Evolutionary conservation across 2,329 filamentous ascomycete genomes (phyloP), one percentile per base, ranked within the genome.

Genomic region (Xylariaceae sp.): DNA sequence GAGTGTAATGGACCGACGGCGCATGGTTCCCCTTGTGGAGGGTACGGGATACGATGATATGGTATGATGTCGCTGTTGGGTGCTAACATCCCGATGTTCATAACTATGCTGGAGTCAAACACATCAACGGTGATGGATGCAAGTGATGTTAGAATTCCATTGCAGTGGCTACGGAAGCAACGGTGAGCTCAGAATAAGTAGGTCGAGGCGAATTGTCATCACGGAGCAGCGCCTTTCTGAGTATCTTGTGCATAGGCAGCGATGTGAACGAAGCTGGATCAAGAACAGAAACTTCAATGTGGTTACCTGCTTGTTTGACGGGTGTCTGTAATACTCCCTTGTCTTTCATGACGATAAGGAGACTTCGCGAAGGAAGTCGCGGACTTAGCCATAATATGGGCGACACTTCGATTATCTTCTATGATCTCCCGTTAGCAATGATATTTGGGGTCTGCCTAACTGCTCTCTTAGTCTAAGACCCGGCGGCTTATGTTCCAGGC

Each of bases 1-100:
- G 7, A 64, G 36, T 3, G 59, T 58, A 30, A 42, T 43, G 1
- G 54, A 45, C 4, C 19, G 43, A 3, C 37, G 47, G 2, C 51
- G 50, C n/a, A 55, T 49, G 6, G 50, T 49, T 13, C 46, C 47
- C 36, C 60, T 57, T 37, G 54, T 37, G 18, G 58, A 15, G 16
- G 15, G 26, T 34, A 18, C 56, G 55, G 0, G 41, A 22, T 51
- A 54, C 51, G 18, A 26, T 26, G 26, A 26, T 26, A 26, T 26
- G 26, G 5, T 26, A 5, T 46, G 43, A 22, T 10, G 9, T 36
- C 9, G 19, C 7, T 30, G 2, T 7, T 36, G 7, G 8, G 44
- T 45, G 1, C 8, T 19, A 6, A 2, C 2, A 9, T 13, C 6
- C 12, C 19, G 16, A 13, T 29, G 7, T 12, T 34, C 26, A 7